These are phyloP conservation scores for Nicotiana obtusifolia DNA, from an alignment of 257 asterid species.

Conservation along the genomic window DNA sequence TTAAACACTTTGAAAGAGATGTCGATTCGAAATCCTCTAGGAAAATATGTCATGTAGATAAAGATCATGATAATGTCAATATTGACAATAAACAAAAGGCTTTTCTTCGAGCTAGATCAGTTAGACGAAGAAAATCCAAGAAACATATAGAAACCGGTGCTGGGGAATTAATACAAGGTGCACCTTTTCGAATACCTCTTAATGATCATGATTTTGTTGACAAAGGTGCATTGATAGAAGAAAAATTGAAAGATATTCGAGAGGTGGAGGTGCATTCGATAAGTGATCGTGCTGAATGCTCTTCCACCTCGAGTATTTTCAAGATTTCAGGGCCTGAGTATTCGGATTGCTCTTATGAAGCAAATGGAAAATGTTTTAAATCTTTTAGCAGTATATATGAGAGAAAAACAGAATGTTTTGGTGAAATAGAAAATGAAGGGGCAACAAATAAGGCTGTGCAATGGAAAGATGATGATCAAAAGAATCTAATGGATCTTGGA, in stretches of 20 bases:
- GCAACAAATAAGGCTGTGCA: slow-evolving; percentile 28
- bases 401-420: slow-evolving; percentile 15
- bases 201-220: slow-evolving; percentile 27
- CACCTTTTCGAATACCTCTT: slow-evolving; percentile 23
- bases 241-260: slow-evolving; percentile 46
- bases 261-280: slow-evolving; percentile 36
- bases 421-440: slow-evolving; percentile 21
- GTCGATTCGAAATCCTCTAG: slow-evolving; percentile 8
- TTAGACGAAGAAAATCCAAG: slow-evolving; percentile 50
- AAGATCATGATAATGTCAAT: neutral
- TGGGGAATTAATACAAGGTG: slow-evolving; percentile 32
- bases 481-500: slow-evolving; percentile 52
- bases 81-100: slow-evolving; percentile 19
- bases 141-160: slow-evolving; percentile 20
- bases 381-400: slow-evolving; percentile 8
- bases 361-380: neutral
- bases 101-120: slow-evolving; percentile 51
- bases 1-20: neutral
- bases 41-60: neutral
- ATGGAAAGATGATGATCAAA: slow-evolving; percentile 38
- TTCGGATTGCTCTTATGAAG: neutral
- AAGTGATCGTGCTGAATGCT: slow-evolving; percentile 3
- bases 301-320: slow-evolving; percentile 2
- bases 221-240: slow-evolving; percentile 37
- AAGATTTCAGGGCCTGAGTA: slow-evolving; percentile 6